phyloP scores from a whole-genome alignment of 345 rosid species.

The Gossypium raimondii region DNA sequence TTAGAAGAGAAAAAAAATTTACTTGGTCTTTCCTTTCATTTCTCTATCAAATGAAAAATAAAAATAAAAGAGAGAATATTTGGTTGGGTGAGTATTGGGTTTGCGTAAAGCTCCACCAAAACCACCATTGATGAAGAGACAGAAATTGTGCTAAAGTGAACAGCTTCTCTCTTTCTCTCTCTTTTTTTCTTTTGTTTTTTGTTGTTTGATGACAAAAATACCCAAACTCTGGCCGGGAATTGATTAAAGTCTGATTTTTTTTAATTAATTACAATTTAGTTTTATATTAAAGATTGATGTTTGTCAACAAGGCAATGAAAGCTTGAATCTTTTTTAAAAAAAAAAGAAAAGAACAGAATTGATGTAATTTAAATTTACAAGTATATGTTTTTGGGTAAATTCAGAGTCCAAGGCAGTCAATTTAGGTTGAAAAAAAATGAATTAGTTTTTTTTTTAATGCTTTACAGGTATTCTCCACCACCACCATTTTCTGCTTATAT shows the following conservation, averaged over 20 bases:
- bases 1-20: conserved; percentile 3
- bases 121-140: conserved; percentile 23
- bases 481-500: neutral
- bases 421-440: neutral
- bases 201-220: neutral
- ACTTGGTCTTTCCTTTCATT: neutral
- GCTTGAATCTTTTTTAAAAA: neutral
- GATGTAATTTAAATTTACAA: too few species aligned
- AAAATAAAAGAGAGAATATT: conserved; percentile 15
- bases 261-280: neutral
- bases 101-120: conserved; percentile 50
- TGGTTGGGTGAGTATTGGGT: conserved; percentile 26
- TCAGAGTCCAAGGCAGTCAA: neutral
- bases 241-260: too few species aligned
- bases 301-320: neutral
- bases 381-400: neutral
- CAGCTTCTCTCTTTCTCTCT: too few species aligned
- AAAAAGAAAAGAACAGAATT: too few species aligned
- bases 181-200: conserved; percentile 1
- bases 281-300: neutral
- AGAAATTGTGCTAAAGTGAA: conserved; percentile 17
- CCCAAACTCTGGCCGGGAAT: neutral
- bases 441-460: neutral
- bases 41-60: conserved; percentile 6
- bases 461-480: neutral